These are phyloP conservation scores for Metschnikowia kofuensis DNA, from an alignment of 805 yeast genomes.

Conservation along the genomic window DNA sequence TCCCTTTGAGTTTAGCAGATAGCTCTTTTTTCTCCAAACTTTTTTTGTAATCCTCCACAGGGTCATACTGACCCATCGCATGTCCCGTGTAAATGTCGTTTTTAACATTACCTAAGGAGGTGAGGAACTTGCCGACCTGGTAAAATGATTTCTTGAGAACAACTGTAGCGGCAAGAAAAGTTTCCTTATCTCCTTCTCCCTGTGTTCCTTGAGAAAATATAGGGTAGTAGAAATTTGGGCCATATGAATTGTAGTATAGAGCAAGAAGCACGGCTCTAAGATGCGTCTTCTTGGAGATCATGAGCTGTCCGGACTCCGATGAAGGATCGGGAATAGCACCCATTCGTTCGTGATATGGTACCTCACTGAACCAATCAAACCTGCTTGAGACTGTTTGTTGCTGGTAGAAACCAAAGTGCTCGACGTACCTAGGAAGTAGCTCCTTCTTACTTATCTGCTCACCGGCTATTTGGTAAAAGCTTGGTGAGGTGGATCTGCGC, in stretches of 20 bases:
- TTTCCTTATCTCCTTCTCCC: constrained; percentile 85
- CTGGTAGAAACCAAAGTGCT: constrained; percentile 17
- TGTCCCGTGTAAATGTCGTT: constrained; percentile 54
- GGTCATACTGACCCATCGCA: constrained; percentile 76
- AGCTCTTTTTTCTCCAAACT: constrained; percentile 11
- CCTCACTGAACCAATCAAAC: constrained; percentile 9
- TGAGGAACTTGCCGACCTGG: constrained; percentile 51
- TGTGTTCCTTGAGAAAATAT: constrained; percentile 43
- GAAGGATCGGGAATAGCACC: constrained; percentile 70
- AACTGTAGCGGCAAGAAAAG: constrained; percentile 67
- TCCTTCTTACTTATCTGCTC: constrained; percentile 30
- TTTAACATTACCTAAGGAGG: constrained; percentile 48
- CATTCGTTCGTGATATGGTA: constrained; percentile 60
- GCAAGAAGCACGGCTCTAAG: constrained; percentile 56
- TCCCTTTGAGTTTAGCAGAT: constrained; percentile 4
- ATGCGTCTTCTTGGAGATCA: constrained; percentile 57
- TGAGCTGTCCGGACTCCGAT: constrained; percentile 66
- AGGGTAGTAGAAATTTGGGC: constrained; percentile 42
- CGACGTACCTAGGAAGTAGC: constrained; percentile 34
- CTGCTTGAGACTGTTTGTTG: constrained; percentile 5
- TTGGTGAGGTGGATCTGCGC: constrained; percentile 79
- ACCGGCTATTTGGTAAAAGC: constrained; percentile 66
- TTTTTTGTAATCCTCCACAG: constrained; percentile 51
- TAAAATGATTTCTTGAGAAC: constrained; percentile 47
- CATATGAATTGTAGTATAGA: constrained; percentile 60